Base-by-base conservation (phyloP, 352 stramenopile species). In the Phytophthora pinifolia region DNA sequence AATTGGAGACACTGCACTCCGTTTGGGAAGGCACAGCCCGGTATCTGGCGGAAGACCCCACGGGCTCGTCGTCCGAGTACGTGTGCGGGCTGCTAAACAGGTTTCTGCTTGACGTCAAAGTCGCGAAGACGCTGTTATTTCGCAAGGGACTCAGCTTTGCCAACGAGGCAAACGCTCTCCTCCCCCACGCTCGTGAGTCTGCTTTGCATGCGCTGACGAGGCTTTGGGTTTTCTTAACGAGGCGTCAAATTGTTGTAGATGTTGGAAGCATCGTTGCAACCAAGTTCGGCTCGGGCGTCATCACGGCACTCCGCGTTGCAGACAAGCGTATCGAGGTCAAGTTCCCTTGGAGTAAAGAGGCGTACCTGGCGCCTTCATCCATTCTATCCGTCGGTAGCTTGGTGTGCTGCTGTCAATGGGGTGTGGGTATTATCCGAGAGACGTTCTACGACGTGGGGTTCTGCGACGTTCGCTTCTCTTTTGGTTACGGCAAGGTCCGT, bases 51-150 rank as follows among this genome's bases (percentile, higher is more conserved):
- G 83, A 93, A 71, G 70, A 84, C 22, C 56, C 75, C 10, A 51
- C 49, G 3, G 62, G 56, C 2, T 86, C 76, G 13, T 84, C 80
- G 13, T 90, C 83, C 6, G 79, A 91, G 39, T 90, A 91, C 45
- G 76, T 85, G 0, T 74, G 91, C 12, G 69, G 62, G 7, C 55
- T 93, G 1, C 52, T 93, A 9, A 78, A 93, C 54, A 71, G 80
- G 9, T 91, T 93, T 48, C 53, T 88, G 15, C 48, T 93, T 10
- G 83, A 93, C 45, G 79, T 93, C 22, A 88, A 88, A 50, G 76
- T 90, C 6, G 77, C 77, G 4, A 86, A 87, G 34, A 67, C 70
- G 2, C 44, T 89, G 32, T 64, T 89, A 1, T 81, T 78, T 17
- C 73, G 80, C 4, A 78, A 81, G 29, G 83, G 80, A 0, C 9